These are phyloP conservation scores for Lactarius psammicola DNA, from an alignment of 768 basidiomycete species.

Conservation along the genomic window DNA sequence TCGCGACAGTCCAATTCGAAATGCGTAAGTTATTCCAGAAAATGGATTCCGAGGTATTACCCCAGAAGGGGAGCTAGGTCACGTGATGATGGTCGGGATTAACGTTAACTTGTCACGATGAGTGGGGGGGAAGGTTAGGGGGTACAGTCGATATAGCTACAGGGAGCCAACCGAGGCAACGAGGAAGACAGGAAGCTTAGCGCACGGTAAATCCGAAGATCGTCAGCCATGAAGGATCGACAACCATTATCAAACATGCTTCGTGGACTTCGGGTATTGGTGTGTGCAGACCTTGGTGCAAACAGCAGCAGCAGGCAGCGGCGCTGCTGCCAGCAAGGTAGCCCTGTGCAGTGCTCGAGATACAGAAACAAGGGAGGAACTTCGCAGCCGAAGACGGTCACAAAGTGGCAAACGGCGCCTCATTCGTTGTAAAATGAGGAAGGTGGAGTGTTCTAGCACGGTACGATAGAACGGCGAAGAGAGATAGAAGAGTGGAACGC, in stretches of 20 bases:
- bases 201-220: not conserved
- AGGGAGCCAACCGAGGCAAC: not conserved
- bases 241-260: not conserved
- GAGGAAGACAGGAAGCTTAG: constrained; percentile 1
- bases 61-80: not conserved
- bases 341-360: not conserved
- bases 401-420: not conserved
- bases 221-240: not conserved
- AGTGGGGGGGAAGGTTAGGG: no score
- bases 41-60: not conserved
- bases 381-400: not conserved
- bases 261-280: constrained; percentile 7
- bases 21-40: constrained; percentile 11
- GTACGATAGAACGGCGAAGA: not conserved
- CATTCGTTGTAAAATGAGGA: not conserved
- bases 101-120: no score
- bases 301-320: not conserved
- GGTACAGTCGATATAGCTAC: no score
- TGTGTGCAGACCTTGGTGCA: no score
- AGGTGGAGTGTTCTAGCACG: not conserved
- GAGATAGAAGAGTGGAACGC: not conserved
- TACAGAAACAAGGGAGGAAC: not conserved
- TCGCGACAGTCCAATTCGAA: constrained; percentile 7
- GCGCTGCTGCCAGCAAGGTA: constrained; percentile 19
- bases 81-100: not conserved